Evolutionary conservation across 75 land plant genomes (phyloP).

Genomic region (Adiantum capillusveneris): DNA sequence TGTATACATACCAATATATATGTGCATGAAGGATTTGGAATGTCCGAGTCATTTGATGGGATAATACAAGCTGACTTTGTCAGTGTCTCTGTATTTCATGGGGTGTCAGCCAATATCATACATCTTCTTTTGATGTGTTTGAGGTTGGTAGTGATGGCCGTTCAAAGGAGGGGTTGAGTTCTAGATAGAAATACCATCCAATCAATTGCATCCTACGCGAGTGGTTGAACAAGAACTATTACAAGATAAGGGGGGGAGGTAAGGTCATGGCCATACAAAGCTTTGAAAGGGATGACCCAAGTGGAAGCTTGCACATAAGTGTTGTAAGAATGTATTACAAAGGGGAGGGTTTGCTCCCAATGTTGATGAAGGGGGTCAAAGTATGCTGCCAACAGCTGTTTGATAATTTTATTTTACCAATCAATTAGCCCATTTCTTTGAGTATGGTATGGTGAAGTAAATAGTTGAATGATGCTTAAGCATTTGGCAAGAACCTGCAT

Average conservation of each 20-base stretch:
- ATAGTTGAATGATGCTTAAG: background rate
- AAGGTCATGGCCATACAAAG: background rate
- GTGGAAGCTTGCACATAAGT: background rate
- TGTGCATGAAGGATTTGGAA: background rate
- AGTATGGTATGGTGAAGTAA: background rate
- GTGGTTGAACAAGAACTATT: background rate
- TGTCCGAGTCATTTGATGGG: background rate
- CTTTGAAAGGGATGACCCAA: background rate
- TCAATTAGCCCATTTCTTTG: background rate
- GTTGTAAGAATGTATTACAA: conserved; percentile 1
- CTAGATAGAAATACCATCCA: background rate
- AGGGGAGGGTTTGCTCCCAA: conserved; percentile 1
- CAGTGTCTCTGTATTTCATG: background rate
- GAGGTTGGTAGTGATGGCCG: background rate
- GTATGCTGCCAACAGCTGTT: background rate
- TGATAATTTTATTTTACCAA: background rate
- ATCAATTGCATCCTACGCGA: background rate
- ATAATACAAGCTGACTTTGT: background rate
- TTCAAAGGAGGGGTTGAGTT: background rate
- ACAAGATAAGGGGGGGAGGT: background rate
- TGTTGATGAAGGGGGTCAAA: background rate
- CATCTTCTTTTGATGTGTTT: background rate
- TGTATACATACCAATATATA: background rate
- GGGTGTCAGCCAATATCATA: background rate
- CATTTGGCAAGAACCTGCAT: background rate